Evolutionary conservation across 805 yeast species (phyloP).

Genomic region (Lipomyces lipofer): DNA sequence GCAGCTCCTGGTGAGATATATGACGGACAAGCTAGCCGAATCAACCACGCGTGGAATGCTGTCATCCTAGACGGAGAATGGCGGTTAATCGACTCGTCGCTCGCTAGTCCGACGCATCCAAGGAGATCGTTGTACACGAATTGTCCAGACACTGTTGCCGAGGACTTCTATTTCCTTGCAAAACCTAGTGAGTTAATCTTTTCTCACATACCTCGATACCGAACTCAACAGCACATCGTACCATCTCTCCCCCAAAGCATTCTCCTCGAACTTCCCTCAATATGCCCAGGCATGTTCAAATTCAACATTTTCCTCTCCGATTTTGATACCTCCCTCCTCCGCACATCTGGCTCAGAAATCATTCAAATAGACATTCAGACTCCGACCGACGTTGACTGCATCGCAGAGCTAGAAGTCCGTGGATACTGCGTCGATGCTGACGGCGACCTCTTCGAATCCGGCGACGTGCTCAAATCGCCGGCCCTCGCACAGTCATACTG

Average conservation of each 20-base stretch:
- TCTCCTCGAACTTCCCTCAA: slow-evolving; percentile 78
- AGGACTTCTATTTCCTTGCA: slow-evolving; percentile 71
- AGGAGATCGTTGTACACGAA: slow-evolving; percentile 47
- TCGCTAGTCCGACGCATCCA: slow-evolving; percentile 62
- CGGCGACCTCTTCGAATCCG: slow-evolving; percentile 41
- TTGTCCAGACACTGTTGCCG: slow-evolving; percentile 39
- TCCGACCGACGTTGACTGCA: slow-evolving; percentile 70
- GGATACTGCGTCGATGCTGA: slow-evolving; percentile 22
- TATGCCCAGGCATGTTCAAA: slow-evolving; percentile 76
- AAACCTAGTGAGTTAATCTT: slow-evolving; percentile 74
- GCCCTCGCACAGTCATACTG: slow-evolving; percentile 80
- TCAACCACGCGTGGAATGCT: slow-evolving; percentile 89
- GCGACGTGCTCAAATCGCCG: slow-evolving; percentile 44
- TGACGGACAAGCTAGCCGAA: slow-evolving; percentile 44
- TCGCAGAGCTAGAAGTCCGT: slow-evolving; percentile 46
- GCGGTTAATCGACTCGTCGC: slow-evolving; percentile 71
- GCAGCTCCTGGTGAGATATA: slow-evolving; percentile 61
- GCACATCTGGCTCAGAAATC: slow-evolving; percentile 71
- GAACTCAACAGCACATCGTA: slow-evolving; percentile 77
- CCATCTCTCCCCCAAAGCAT: slow-evolving; percentile 81
- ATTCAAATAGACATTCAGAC: slow-evolving; percentile 74
- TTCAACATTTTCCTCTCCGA: slow-evolving; percentile 60
- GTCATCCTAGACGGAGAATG: slow-evolving; percentile 74
- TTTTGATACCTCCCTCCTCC: slow-evolving; percentile 75
- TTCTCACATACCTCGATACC: slow-evolving; percentile 82